These are phyloP conservation scores for Nitzschia putrida DNA, from an alignment of 108 stramenopile genomes.

Conservation along the genomic window DNA sequence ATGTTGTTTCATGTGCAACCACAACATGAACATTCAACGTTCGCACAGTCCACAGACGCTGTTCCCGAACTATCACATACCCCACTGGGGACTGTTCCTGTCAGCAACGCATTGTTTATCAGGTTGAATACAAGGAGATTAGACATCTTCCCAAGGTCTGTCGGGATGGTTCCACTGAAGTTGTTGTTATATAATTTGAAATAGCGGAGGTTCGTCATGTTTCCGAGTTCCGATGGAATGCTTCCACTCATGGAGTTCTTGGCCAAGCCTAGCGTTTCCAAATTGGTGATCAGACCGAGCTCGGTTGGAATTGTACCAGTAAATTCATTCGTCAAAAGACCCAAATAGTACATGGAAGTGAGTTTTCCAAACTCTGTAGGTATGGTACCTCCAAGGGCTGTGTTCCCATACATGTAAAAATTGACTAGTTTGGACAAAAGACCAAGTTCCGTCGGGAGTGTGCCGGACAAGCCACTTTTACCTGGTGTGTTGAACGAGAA, in stretches of 20 bases:
- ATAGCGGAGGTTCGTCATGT: too few species aligned
- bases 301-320: conserved; percentile 18
- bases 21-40: too few species aligned
- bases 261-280: conserved; percentile 32
- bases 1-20: too few species aligned
- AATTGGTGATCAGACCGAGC: conserved; percentile 17
- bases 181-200: too few species aligned
- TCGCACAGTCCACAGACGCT: too few species aligned
- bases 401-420: conserved; percentile 18
- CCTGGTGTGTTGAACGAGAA: too few species aligned
- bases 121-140: background rate
- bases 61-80: too few species aligned
- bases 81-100: conserved; percentile 48
- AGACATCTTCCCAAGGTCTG: conserved; percentile 34
- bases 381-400: conserved; percentile 17
- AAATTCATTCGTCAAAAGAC: conserved; percentile 15
- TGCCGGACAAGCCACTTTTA: conserved; percentile 27
- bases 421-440: conserved; percentile 3
- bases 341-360: conserved; percentile 11
- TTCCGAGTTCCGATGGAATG: too few species aligned
- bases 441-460: conserved; percentile 43
- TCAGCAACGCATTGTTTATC: conserved; percentile 12
- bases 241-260: too few species aligned
- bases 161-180: too few species aligned
- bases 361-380: conserved; percentile 18